Evolutionary conservation across 495 filamentous ascomycete genomes (phyloP).

Genomic region (Podospora conica): DNA sequence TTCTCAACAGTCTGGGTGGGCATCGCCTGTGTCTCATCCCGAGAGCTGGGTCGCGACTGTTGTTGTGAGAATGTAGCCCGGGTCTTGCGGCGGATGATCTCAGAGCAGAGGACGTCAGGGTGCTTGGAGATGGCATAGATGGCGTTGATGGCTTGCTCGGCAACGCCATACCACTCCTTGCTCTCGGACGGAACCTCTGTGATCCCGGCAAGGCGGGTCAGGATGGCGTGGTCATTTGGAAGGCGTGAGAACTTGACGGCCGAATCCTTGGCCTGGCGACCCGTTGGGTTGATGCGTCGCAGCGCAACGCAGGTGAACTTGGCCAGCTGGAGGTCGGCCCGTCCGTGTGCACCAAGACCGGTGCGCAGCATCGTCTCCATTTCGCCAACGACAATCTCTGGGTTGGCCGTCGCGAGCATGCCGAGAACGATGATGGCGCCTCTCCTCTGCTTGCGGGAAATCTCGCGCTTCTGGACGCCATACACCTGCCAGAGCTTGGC

Average conservation of each 20-base stretch:
- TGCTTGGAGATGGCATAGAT: slow-evolving; percentile 95
- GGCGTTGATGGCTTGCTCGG: slow-evolving; percentile 92
- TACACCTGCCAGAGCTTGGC: slow-evolving; percentile 97
- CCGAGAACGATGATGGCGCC: slow-evolving; percentile 94
- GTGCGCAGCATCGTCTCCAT: slow-evolving; percentile 91
- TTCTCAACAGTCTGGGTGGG: slow-evolving; percentile 21
- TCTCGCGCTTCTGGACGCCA: slow-evolving; percentile 85
- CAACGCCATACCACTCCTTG: slow-evolving; percentile 97
- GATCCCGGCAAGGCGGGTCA: slow-evolving; percentile 73
- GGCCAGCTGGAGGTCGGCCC: slow-evolving; percentile 77
- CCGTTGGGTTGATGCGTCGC: slow-evolving; percentile 77
- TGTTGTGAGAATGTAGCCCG: slow-evolving; percentile 62
- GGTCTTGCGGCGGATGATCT: slow-evolving; percentile 83
- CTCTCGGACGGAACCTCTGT: slow-evolving; percentile 77
- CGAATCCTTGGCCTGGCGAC: slow-evolving; percentile 69
- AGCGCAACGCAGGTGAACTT: slow-evolving; percentile 94
- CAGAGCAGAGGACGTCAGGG: slow-evolving; percentile 88
- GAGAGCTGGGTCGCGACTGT: slow-evolving; percentile 36
- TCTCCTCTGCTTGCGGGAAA: slow-evolving; percentile 83
- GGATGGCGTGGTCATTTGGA: slow-evolving; percentile 83
- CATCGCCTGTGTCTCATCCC: slow-evolving; percentile 31
- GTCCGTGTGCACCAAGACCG: slow-evolving; percentile 74
- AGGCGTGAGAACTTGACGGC: slow-evolving; percentile 65
- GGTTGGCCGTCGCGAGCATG: slow-evolving; percentile 90
- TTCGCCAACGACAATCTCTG: slow-evolving; percentile 86